These are phyloP conservation scores for Apocynum venetum DNA, from an alignment of 257 asterid species.

Conservation along the genomic window DNA sequence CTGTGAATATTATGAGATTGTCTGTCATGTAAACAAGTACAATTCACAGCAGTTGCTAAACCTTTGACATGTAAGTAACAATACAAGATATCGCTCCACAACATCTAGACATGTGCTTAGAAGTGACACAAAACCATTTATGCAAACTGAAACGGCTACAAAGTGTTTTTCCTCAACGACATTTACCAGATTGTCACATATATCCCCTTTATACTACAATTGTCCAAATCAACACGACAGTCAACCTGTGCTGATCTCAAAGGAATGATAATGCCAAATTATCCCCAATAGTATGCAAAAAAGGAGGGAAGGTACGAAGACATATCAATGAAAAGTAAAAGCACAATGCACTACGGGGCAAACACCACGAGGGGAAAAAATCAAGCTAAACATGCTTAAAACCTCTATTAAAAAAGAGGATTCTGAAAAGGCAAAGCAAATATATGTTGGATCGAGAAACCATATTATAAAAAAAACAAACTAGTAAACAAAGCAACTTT, in stretches of 20 bases:
- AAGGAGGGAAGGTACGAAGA: conserved; percentile 1
- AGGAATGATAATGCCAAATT: neutral
- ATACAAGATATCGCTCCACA: neutral
- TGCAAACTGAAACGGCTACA: neutral
- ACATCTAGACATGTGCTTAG: neutral
- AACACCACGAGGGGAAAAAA: too few relatives aligned
- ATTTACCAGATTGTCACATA: neutral
- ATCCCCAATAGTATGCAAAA: neutral
- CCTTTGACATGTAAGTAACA: neutral
- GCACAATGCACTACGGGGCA: neutral
- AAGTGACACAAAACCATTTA: neutral
- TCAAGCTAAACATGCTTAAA: neutral
- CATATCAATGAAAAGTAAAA: neutral
- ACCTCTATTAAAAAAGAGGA: neutral
- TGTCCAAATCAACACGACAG: neutral
- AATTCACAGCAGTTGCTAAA: neutral
- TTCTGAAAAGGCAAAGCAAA: neutral
- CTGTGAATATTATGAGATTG: conserved; percentile 26
- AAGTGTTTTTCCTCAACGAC: neutral
- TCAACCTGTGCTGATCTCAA: neutral
- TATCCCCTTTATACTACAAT: neutral
- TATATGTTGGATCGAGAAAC: neutral
- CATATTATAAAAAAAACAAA: neutral
- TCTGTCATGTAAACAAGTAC: neutral
- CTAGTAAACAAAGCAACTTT: neutral